Conservation (phyloP, 2,329 filamentous ascomycete species). For the Aspergillus fumigatus region DNA sequence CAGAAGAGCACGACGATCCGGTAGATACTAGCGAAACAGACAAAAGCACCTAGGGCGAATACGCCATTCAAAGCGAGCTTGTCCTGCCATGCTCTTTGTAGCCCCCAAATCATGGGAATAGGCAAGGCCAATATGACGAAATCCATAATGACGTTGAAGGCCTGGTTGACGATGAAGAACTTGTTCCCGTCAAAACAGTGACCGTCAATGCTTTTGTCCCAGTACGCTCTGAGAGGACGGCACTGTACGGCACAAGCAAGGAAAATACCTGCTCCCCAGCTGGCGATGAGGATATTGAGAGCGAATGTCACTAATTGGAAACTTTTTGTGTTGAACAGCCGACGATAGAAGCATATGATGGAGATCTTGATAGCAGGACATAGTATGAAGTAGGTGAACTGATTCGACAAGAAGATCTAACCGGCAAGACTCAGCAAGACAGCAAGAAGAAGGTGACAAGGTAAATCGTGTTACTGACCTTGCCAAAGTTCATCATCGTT, state of each 20-base stretch:
- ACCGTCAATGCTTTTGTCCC: constrained; percentile 24
- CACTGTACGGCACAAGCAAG: constrained; percentile 31
- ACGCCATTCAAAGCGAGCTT: constrained; percentile 32
- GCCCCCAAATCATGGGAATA: constrained; percentile 32
- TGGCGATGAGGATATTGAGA: constrained; percentile 16
- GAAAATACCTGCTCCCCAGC: constrained; percentile 28
- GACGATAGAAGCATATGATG: constrained; percentile 33
- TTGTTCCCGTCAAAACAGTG: constrained; percentile 23
- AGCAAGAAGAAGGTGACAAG: neutral
- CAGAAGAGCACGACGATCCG: constrained; percentile 33
- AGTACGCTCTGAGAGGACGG: constrained; percentile 26
- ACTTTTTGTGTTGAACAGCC: constrained; percentile 25
- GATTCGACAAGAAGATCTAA: constrained; percentile 33
- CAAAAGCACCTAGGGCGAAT: constrained; percentile 27
- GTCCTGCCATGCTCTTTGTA: constrained; percentile 32
- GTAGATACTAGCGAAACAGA: constrained; percentile 35
- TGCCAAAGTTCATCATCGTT: constrained; percentile 27
- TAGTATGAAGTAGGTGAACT: constrained; percentile 32
- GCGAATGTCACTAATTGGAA: constrained; percentile 19
- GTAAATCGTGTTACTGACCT: constrained; percentile 16
- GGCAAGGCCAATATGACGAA: constrained; percentile 29
- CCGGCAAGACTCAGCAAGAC: neutral
- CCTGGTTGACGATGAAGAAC: constrained; percentile 32
- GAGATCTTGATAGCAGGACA: constrained; percentile 31
- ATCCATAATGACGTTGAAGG: constrained; percentile 31